Evolutionary conservation across 2,329 filamentous ascomycete species (phyloP), one percentile per base, ranked within the genome.

Genomic region (Microascus cirrosus): DNA sequence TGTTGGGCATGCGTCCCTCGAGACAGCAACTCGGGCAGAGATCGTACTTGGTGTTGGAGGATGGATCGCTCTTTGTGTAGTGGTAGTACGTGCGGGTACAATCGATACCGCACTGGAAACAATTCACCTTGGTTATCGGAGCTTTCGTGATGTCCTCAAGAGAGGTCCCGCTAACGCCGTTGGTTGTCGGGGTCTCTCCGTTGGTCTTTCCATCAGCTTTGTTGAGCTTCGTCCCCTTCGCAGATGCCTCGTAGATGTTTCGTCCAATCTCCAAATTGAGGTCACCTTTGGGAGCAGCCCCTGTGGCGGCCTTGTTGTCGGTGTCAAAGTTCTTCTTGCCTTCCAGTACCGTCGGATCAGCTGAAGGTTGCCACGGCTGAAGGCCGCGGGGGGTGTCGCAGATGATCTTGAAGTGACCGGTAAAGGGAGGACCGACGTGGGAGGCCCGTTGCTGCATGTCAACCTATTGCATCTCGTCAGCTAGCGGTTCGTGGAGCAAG

Each of bases 381-480:
- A 99, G 81, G 42, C 94, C 94, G 60, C 94, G 86, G 57, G 94
- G 94, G 0, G 94, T 99, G 70, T 99, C 94, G 67, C 91, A 94
- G 59, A 93, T 93, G 61, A 97, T 86, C 70, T 90, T 88, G 81
- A 99, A 99, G 71, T 99, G 94, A 45, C 94, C 94, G 3, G 94
- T 99, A 67, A 96, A 97, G 7, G 94, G 94, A 2, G 94, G 93
- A 1, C 93, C 93, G 64, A 97, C 93, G 70, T 92, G 94, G 1
- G 94, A 96, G 11, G 94, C 94, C 59, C 94, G 84, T 63, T 94
- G 92, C 69, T 96, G 93, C 34, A 93, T 90, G 73, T 99, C 94
- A 67, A 99, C 93, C 93, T 97, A 62, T 15, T 8, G 11, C 53
- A 10, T 36, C 32, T 11, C 34, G 32, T 58, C 35, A 25, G 51